Conservation (phyloP, 2,329 filamentous ascomycete genomes). For the Colletotrichum chrysophilum region DNA sequence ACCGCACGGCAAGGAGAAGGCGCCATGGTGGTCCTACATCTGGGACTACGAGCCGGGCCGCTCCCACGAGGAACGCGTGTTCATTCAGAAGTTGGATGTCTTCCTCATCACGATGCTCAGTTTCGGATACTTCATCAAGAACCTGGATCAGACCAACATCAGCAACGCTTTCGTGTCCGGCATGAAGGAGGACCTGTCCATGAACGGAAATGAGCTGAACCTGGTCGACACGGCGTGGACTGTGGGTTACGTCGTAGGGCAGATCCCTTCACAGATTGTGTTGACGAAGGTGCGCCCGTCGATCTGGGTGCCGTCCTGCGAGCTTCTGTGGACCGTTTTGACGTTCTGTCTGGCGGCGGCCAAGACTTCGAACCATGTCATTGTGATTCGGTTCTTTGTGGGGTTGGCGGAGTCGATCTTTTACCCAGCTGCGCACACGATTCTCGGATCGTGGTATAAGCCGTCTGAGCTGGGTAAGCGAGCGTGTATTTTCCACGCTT, state of each 20-base stretch:
- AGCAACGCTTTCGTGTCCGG: constrained; percentile 31
- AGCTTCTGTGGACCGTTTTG: constrained; percentile 27
- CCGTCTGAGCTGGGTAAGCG: constrained; percentile 50
- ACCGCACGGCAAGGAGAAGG: not conserved
- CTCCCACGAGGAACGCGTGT: constrained; percentile 26
- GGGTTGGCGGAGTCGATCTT: constrained; percentile 45
- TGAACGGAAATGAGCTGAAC: constrained; percentile 31
- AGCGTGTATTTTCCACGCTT: constrained; percentile 51
- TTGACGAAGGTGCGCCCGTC: constrained; percentile 31
- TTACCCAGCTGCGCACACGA: constrained; percentile 30
- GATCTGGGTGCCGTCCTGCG: constrained; percentile 31
- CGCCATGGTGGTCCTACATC: constrained; percentile 39
- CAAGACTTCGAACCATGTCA: constrained; percentile 37
- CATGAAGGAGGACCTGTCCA: constrained; percentile 30
- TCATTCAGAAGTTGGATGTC: constrained; percentile 31
- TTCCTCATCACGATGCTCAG: constrained; percentile 22
- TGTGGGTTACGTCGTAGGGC: constrained; percentile 28
- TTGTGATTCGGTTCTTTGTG: constrained; percentile 47
- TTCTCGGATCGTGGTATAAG: constrained; percentile 50
- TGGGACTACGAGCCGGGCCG: constrained; percentile 31
- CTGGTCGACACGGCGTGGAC: constrained; percentile 28
- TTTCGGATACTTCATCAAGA: constrained; percentile 24
- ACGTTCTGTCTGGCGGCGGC: constrained; percentile 14
- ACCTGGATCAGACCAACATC: constrained; percentile 31
- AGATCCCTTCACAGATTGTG: constrained; percentile 32